Base-by-base conservation (phyloP, 2,329 filamentous ascomycete species). In the Clarireedia paspali region DNA sequence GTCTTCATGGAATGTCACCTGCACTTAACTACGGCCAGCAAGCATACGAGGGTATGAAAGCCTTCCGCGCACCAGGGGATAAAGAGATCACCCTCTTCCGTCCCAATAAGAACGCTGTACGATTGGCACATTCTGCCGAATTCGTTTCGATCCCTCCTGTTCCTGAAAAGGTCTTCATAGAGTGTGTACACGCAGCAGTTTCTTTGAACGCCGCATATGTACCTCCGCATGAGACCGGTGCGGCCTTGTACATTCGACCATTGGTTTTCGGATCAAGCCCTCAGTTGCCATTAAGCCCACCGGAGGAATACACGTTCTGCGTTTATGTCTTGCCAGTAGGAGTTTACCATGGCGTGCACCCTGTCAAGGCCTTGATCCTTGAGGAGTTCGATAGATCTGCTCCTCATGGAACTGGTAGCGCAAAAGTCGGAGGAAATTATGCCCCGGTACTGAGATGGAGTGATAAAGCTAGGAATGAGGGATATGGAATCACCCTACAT, bases 21-120 rank as follows among this genome's bases (percentile, higher is more conserved):
- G 92, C 84, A 45, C 82, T 97, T 62, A 99, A 99, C 79, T 99
- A 99, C 72, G 91, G 92, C 57, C 91, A 96, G 70, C 94, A 97
- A 75, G 92, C 90, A 66, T 99, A 95, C 77, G 94, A 99, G 72
- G 94, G 94, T n/a, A 84, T 97, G 70, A 97, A 97, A 74, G 91
- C 92, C 55, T 96, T 96, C 80, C 90, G 92, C 60, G 77, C 79
- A 2, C 88, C 90, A 17, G 82, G 87, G 70, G 70, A 77, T 58
- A 73, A 34, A 2, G 40, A 74, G 58, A 91, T 97, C 74, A 83
- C 84, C 70, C 82, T 97, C 71, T 97, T 97, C 82, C 87, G 92
- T 4, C 89, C 92, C 0, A 80, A 85, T 67, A 84, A 86, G 69
- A 97, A 97, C 71, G 94, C 91, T 39, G 73, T 75, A 44, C 89